A percentile compares a stretch with the other conserved stretches of the same genome.
Conservation (phyloP, 306 rosid species). For the Prinsepia uniflora region DNA sequence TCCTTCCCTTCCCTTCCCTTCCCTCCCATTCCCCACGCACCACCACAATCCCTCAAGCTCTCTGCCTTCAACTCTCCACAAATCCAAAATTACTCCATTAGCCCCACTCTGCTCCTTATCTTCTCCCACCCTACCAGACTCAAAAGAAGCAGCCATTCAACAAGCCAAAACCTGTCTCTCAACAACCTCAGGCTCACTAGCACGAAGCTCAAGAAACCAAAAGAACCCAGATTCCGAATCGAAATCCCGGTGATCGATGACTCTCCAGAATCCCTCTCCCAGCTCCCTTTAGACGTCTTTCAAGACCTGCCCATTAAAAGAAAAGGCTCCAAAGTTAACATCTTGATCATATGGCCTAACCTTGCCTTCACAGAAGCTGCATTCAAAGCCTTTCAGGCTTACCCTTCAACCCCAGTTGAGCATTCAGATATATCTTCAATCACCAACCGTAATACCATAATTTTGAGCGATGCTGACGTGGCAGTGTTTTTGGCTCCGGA, state of each 20-base stretch:
- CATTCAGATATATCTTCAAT: constrained; percentile 50
- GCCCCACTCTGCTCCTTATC: constrained; percentile 24
- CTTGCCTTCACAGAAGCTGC: constrained; percentile 45
- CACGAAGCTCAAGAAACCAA: constrained; percentile 57
- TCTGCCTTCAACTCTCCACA: constrained; percentile 28
- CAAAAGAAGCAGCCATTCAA: constrained; percentile 70
- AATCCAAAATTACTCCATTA: constrained; percentile 19
- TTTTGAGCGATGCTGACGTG: constrained; percentile 53
- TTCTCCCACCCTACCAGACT: constrained; percentile 66
- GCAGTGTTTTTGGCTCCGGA: constrained; percentile 61
- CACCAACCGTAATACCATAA: constrained; percentile 27
- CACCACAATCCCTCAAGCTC: constrained; percentile 25
- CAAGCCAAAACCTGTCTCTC: constrained; percentile 83
- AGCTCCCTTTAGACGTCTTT: constrained; percentile 60
- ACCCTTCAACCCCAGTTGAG: constrained; percentile 42
- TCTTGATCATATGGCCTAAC: constrained; percentile 57
- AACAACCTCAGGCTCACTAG: constrained; percentile 56
- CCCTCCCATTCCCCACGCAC: constrained; percentile 29
- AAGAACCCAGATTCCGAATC: constrained; percentile 66
- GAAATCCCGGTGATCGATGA: constrained; percentile 78
- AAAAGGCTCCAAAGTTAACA: constrained; percentile 51
- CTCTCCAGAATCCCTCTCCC: constrained; percentile 50
- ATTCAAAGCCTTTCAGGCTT: constrained; percentile 35
- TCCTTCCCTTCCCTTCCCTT: constrained; percentile 29
- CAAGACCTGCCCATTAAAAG: constrained; percentile 54